Evolutionary conservation across 495 filamentous ascomycete genomes (phyloP).

Genomic region (Evernia prunastri): DNA sequence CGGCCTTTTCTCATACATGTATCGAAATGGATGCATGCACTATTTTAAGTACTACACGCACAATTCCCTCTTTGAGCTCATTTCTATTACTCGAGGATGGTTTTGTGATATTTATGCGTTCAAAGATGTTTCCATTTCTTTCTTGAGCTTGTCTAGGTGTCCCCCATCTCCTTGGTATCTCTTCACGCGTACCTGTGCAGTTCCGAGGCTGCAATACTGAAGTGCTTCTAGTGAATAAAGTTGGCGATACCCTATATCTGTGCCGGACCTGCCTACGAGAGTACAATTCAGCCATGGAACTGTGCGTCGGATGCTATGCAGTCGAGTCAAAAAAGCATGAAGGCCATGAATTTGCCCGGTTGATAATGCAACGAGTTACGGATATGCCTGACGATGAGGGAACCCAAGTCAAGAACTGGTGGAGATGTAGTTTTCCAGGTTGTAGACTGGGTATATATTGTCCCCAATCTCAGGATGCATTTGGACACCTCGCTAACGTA

Average conservation of each 20-base stretch:
- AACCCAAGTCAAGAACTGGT: not conserved
- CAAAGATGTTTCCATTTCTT: no score
- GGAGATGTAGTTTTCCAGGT: constrained; percentile 2
- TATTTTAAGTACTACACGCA: not conserved
- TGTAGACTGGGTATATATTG: not conserved
- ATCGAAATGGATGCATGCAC: not conserved
- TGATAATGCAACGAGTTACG: not conserved
- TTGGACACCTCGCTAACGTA: not conserved
- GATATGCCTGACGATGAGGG: constrained; percentile 2
- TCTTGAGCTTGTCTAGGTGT: no score
- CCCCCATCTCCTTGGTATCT: not conserved
- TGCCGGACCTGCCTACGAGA: constrained; percentile 1
- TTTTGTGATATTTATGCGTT: no score
- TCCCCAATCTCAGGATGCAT: not conserved
- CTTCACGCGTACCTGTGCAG: not conserved
- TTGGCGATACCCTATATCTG: not conserved
- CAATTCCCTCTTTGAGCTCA: not conserved
- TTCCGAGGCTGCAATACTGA: not conserved
- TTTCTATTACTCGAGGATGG: not conserved
- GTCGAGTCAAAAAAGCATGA: not conserved
- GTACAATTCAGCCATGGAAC: not conserved
- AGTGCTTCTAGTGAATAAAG: not conserved
- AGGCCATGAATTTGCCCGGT: not conserved
- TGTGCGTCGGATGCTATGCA: not conserved
- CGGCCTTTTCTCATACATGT: not conserved